Base-by-base conservation (phyloP, 1,139 yeast species). In the Candida neerlandica region DNA sequence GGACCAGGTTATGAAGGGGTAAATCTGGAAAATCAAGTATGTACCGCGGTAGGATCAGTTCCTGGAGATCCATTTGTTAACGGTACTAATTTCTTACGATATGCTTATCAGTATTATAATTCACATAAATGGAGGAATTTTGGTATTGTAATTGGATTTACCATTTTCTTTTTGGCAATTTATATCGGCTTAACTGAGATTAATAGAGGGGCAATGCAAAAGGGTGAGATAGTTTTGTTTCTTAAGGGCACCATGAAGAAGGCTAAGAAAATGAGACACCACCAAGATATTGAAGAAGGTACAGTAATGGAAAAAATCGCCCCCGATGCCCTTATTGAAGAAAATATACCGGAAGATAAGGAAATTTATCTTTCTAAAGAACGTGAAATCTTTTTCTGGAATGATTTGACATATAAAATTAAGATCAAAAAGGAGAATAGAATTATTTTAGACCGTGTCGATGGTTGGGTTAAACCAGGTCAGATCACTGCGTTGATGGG, bases 101-200 rank as follows among this genome's bases (percentile, higher is more conserved):
- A 58, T n/a, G 63, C 84, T 2, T 84, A 68, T 62, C 56, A 63
- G 12, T 89, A 86, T 66, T 61, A 65, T 41, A 76, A 80, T 56
- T 52, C 70, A 9, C 92, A 90, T 65, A 80, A 81, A 63, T 90
- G 97, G 97, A 83, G 97, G 71, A 86, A 90, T 61, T 81, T 83
- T 55, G 96, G 96, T 64, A 85, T 90, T 57, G 69, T 78, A 39
- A 50, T 84, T 53, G 89, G 76, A 0, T 88, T 79, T 60, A 67
- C 71, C 33, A 47, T 82, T 21, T 78, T 85, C 66, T 85, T 86
- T 66, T 69, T 85, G 47, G 58, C 57, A 43, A 39, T 81, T 19
- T 86, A 86, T 62, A 66, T 89, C 59, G 43, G 73, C 5, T 75
- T 84, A 53, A 80, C 85, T 52, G 94, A 86, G 69, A 69, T 70